These are phyloP conservation scores for Backusella macrospora DNA, from an alignment of 192 early-diverging fungal species.

Conservation along the genomic window DNA sequence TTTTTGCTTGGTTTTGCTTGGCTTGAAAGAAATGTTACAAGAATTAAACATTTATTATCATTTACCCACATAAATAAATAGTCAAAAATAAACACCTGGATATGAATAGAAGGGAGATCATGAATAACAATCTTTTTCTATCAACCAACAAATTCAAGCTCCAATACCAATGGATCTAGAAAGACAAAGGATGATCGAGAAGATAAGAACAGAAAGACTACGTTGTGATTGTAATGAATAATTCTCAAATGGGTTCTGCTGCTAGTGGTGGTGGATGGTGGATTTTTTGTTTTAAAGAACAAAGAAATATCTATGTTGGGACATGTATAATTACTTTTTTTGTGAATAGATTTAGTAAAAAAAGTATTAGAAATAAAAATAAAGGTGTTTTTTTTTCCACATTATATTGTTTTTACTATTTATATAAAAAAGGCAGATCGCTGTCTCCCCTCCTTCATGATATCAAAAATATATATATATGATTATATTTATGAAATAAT, in stretches of 20 bases:
- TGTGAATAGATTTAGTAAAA: neutral
- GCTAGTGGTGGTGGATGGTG: neutral
- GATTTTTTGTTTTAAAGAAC: too few relatives aligned
- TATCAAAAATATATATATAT: neutral
- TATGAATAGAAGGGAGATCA: neutral
- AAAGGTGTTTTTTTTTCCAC: neutral
- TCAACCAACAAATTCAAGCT: neutral
- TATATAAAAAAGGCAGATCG: slow-evolving; percentile 4
- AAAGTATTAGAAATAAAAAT: neutral
- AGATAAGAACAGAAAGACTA: neutral
- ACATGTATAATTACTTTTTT: neutral
- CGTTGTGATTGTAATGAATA: slow-evolving; percentile 6
- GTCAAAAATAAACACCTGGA: neutral
- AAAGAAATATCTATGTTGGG: too few relatives aligned
- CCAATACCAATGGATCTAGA: neutral
- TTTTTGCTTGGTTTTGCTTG: too few relatives aligned
- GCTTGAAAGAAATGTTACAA: slow-evolving; percentile 56
- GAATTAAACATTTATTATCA: slow-evolving; percentile 59
- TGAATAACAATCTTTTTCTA: neutral
- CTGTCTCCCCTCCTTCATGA: neutral
- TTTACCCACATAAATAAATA: slow-evolving; percentile 17
- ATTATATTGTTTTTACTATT: neutral
- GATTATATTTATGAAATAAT: neutral
- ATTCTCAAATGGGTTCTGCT: slow-evolving; percentile 3
- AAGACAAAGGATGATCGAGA: slow-evolving; percentile 1